A percentile compares a stretch with the other conserved stretches of the same genome.
These are phyloP conservation scores for Cryptosporidium sp. DNA, from an alignment of 169 alveolate species.

Conservation along the genomic window DNA sequence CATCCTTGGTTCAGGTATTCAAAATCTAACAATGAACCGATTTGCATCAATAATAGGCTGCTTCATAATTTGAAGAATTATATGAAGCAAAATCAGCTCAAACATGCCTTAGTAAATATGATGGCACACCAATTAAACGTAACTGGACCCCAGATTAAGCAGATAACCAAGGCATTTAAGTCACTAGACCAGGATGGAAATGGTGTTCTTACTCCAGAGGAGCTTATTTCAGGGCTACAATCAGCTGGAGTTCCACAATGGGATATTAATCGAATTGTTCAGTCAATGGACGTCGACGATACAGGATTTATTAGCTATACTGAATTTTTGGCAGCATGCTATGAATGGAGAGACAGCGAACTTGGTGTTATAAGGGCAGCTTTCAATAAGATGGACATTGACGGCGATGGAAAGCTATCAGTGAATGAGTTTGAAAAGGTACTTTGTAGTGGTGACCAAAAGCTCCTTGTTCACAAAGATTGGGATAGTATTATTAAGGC, in stretches of 20 bases:
- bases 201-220: constrained; percentile 79
- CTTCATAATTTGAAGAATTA: constrained; percentile 78
- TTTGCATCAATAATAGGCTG: constrained; percentile 29
- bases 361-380: constrained; percentile 81
- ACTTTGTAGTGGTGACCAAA: constrained; percentile 78
- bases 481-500: constrained; percentile 78
- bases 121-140: constrained; percentile 83
- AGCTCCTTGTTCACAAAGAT: constrained; percentile 76
- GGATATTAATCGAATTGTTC: constrained; percentile 81
- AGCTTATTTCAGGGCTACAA: constrained; percentile 77
- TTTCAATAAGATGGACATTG: constrained; percentile 83
- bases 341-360: constrained; percentile 81
- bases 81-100: constrained; percentile 79
- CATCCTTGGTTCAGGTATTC: constrained; percentile 84
- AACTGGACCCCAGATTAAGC: constrained; percentile 79
- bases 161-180: constrained; percentile 77
- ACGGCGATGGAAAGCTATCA: constrained; percentile 82
- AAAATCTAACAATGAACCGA: constrained; percentile 49
- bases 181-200: constrained; percentile 79
- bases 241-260: constrained; percentile 81
- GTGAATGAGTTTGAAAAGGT: constrained; percentile 81
- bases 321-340: constrained; percentile 86
- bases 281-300: constrained; percentile 83
- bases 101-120: constrained; percentile 80
- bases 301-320: constrained; percentile 83